A percentile compares a stretch with the other conserved stretches of the same genome.
Conservation (phyloP, 1,284 basidiomycete species). For the Porogramme epimiltina region DNA sequence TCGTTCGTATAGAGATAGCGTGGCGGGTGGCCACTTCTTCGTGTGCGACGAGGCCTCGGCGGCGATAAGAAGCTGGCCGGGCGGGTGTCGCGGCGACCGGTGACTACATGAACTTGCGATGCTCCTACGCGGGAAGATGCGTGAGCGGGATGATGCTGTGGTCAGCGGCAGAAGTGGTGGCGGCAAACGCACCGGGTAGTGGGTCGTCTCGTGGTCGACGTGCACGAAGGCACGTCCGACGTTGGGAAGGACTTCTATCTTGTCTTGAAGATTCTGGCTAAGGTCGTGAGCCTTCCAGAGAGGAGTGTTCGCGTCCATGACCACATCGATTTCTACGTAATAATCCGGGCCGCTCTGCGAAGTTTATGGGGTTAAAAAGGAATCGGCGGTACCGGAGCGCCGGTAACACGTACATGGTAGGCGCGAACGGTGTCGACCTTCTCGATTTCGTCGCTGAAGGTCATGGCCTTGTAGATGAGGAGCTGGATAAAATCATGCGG, state of each 20-base stretch:
- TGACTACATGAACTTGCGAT: constrained; percentile 35
- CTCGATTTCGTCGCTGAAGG: constrained; percentile 85
- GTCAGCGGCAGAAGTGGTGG: background rate
- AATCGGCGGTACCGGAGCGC: background rate
- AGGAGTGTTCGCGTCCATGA: constrained; percentile 89
- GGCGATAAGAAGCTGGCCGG: background rate
- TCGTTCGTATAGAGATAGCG: too few species aligned
- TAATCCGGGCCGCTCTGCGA: constrained; percentile 77
- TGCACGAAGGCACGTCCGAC: constrained; percentile 94
- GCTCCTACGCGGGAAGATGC: constrained; percentile 30
- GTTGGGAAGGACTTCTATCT: constrained; percentile 88
- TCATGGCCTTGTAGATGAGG: constrained; percentile 91
- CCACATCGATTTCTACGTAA: constrained; percentile 94
- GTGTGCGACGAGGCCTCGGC: too few species aligned
- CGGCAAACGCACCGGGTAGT: constrained; percentile 63
- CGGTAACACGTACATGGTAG: constrained; percentile 66
- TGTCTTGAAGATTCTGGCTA: constrained; percentile 91
- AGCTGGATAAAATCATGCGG: constrained; percentile 89
- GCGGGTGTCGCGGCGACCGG: background rate
- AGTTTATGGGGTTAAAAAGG: background rate
- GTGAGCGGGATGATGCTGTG: background rate
- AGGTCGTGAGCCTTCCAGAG: constrained; percentile 93
- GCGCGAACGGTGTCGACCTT: constrained; percentile 88
- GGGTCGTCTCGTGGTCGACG: constrained; percentile 90
- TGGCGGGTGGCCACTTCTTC: too few species aligned